These are phyloP conservation scores for Colletotrichum filicis DNA, from an alignment of 2,329 filamentous ascomycete species.

Conservation along the genomic window DNA sequence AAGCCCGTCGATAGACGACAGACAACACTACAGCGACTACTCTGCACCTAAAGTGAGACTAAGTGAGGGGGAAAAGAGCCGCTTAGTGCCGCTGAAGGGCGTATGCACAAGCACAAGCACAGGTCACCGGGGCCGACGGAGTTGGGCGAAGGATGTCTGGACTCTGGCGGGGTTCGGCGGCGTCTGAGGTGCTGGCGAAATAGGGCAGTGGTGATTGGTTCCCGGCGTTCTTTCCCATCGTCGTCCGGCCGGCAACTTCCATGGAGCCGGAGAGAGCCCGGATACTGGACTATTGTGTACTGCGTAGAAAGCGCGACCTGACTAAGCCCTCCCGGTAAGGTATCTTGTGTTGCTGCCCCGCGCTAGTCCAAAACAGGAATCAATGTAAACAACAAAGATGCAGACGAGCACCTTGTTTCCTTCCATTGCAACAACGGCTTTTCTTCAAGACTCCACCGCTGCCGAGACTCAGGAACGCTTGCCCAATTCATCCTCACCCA, in stretches of 20 bases:
- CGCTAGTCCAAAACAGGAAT: constrained; percentile 29
- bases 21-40: background rate
- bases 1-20: background rate
- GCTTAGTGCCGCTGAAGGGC: constrained; percentile 11
- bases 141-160: constrained; percentile 1
- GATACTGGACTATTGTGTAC: background rate
- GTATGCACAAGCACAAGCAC: constrained; percentile 5
- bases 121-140: constrained; percentile 22
- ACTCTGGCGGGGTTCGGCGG: background rate
- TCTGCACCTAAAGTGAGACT: background rate
- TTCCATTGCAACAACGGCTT: constrained; percentile 22
- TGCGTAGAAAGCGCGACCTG: too few relatives aligned
- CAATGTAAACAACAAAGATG: constrained; percentile 26
- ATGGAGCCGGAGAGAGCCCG: constrained; percentile 1
- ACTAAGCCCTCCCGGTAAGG: too few relatives aligned
- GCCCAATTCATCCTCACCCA: background rate
- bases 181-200: constrained; percentile 5
- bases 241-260: constrained; percentile 1
- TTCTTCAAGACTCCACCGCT: constrained; percentile 15
- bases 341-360: background rate
- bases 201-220: constrained; percentile 15
- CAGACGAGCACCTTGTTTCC: constrained; percentile 4
- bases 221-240: background rate
- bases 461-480: background rate
- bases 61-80: background rate